Evolutionary conservation across 441 rosid species (phyloP).

Genomic region (Jatropha podagrica): DNA sequence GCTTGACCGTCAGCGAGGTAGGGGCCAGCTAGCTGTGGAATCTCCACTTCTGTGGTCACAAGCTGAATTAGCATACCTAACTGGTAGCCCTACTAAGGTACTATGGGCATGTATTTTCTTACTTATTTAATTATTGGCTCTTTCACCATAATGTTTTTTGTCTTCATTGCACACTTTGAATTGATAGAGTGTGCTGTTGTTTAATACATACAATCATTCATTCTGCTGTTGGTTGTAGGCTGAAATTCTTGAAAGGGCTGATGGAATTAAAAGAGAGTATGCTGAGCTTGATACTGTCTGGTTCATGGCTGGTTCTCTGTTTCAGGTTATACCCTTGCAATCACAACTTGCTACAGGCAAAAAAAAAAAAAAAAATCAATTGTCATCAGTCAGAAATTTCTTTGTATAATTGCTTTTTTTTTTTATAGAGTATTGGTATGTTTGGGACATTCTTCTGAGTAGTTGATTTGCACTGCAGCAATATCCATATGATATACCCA

Average conservation of each 20-base stretch:
- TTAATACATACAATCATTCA: slow-evolving; percentile 25
- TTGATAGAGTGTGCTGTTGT: background rate
- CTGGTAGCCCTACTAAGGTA: slow-evolving; percentile 96
- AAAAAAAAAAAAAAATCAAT: background rate
- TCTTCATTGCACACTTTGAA: background rate
- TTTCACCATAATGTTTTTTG: background rate
- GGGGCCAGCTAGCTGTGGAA: slow-evolving; percentile 91
- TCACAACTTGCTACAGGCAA: slow-evolving; percentile 4
- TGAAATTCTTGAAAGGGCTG: slow-evolving; percentile 81
- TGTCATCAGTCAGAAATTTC: background rate
- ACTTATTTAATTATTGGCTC: slow-evolving; percentile 6
- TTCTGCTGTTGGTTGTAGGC: slow-evolving; percentile 48
- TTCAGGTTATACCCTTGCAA: slow-evolving; percentile 58
- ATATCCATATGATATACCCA: slow-evolving; percentile 95
- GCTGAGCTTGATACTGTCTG: slow-evolving; percentile 93
- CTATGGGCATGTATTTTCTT: slow-evolving; percentile 1
- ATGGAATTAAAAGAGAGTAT: slow-evolving; percentile 82
- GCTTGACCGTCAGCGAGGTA: slow-evolving; percentile 97
- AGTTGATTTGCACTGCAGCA: slow-evolving; percentile 54
- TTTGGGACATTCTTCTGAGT: slow-evolving; percentile 18
- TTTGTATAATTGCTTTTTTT: background rate
- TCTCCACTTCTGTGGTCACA: slow-evolving; percentile 94
- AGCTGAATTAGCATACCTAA: slow-evolving; percentile 77
- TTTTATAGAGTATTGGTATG: background rate
- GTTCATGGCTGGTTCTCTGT: slow-evolving; percentile 98